Base-by-base conservation (phyloP, 176 grass and related monocot species). In the Pontederia crassipes region DNA sequence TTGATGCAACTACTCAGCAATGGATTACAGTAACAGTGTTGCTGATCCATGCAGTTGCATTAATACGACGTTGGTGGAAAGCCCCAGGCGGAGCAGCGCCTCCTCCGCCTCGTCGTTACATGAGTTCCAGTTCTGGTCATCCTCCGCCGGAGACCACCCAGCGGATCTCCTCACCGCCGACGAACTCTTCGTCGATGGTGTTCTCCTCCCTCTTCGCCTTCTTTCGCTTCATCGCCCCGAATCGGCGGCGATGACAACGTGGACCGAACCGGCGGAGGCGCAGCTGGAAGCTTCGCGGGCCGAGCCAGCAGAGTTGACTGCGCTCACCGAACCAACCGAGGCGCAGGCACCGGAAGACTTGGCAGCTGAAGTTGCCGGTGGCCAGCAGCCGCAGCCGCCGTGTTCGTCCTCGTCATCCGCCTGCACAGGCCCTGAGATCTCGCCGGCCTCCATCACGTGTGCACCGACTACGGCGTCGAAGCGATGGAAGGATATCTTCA, bases 81-180 rank as follows among this genome's bases (percentile, higher is more conserved):
- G 67, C 45, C 46, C n/a, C 51, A 55, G 77, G 58, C 29, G 81
- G 49, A 87, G 79, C 40, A 87, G 76, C 63, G 54, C 56, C 9
- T 73, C 75, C 49, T 83, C 80, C 11, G 64, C 80, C 32, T 89
- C 82, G 0, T 58, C 79, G 9, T 7, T 40, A 1, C 32, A 40
- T 40, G 89, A 95, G 66, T 95, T 95, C 73, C 68, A 84, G 66
- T 95, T 95, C 79, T 95, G 89, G 85, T 67, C 78, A 15, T 28
- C 82, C 61, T 67, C 69, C 58, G 54, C 59, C 14, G 32, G 68
- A 0, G 59, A 70, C 4, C 70, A 73, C 0, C 62, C 58, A 16
- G 12, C 60, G 4, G 35, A 65, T n/a, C 60, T 82, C 49, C 78
- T 79, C 61, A 69, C 73, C 17, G 89, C 89, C 4, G 89, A 95